A percentile compares a stretch with the other conserved stretches of the same genome.
These are phyloP conservation scores for Platismatia glauca DNA, from an alignment of 495 filamentous ascomycete species.

Conservation along the genomic window DNA sequence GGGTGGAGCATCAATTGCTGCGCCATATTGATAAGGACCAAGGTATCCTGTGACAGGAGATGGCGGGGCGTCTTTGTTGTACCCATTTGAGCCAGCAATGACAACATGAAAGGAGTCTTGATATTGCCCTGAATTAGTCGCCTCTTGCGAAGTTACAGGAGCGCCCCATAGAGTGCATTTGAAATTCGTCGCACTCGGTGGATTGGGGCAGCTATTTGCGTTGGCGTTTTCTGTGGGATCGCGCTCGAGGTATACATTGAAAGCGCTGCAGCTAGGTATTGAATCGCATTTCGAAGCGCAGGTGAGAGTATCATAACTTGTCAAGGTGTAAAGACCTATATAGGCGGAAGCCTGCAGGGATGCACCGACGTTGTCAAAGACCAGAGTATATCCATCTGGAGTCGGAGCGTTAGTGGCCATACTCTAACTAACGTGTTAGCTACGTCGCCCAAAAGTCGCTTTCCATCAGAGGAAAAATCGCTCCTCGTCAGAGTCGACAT, in stretches of 20 bases:
- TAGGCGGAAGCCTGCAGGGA: conserved; percentile 32
- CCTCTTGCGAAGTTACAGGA: conserved; percentile 26
- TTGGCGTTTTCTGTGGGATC: conserved; percentile 35
- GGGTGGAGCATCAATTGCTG: conserved; percentile 36
- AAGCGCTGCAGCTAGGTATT: conserved; percentile 30
- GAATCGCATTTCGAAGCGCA: conserved; percentile 32
- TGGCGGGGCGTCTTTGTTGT: conserved; percentile 29
- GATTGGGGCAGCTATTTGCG: conserved; percentile 31
- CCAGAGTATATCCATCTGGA: conserved; percentile 33
- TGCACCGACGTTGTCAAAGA: conserved; percentile 32
- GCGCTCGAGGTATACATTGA: conserved; percentile 44
- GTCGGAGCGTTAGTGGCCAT: conserved; percentile 4
- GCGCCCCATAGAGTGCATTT: conserved; percentile 46
- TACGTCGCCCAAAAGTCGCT: background rate
- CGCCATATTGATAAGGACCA: conserved; percentile 25
- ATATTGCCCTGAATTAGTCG: conserved; percentile 34
- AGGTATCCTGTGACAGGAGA: conserved; percentile 28
- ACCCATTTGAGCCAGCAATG: conserved; percentile 38
- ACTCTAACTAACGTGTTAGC: background rate
- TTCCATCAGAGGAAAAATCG: too few relatives aligned
- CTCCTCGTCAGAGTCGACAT: background rate
- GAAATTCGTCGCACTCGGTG: conserved; percentile 41
- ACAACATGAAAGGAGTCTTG: conserved; percentile 36
- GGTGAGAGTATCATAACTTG: conserved; percentile 32
- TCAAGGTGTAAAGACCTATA: conserved; percentile 33